Evolutionary conservation across 1,284 basidiomycete genomes (phyloP), one percentile per base, ranked within the genome.

Genomic region (Rhodotorula sp.): DNA sequence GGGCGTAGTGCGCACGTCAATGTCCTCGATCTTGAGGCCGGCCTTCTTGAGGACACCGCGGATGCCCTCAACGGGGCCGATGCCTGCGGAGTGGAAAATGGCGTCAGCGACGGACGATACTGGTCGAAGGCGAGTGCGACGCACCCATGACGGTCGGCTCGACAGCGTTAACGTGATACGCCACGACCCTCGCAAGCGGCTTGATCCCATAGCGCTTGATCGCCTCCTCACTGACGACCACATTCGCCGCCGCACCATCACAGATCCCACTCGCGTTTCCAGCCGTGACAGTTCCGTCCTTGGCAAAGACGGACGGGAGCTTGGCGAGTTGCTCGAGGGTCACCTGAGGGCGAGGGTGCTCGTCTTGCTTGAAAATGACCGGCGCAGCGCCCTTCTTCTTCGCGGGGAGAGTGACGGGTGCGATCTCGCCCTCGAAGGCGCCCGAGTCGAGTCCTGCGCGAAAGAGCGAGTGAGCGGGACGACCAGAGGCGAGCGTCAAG

Each of bases 231-330:
- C 91, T 92, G 84, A 92, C 95, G 70, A 99, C 84, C 64, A 99
- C 88, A 75, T 98, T 85, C 24, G 95, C 95, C 55, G 92, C 94
- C n/a, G 94, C 96, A 79, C 95, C 95, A 79, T 99, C 96, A 26
- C 66, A 70, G 79, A 99, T 83, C 64, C 89, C 91, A n/a, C 89
- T 92, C 6, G 95, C 92, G 83, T 99, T 99, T 70, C 94, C 95
- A 65, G 95, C 89, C 26, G 94, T 97, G 79, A 99, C 93, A 59
- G 86, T 88, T 64, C 95, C 95, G 73, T 89, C 86, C 83, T 85
- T 85, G 75, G 90, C 90, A 86, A 99, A 99, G 34, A 90, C 90
- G 58, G 92, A 89, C 73, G 87, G 87, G 64, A 99, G 86, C 40
- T 87, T 84, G 58, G 90, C 91, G 75, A 98, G 87, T 82, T 94